Evolutionary conservation across 2,329 filamentous ascomycete species (phyloP).

Genomic region (Penicillium corylophilum): DNA sequence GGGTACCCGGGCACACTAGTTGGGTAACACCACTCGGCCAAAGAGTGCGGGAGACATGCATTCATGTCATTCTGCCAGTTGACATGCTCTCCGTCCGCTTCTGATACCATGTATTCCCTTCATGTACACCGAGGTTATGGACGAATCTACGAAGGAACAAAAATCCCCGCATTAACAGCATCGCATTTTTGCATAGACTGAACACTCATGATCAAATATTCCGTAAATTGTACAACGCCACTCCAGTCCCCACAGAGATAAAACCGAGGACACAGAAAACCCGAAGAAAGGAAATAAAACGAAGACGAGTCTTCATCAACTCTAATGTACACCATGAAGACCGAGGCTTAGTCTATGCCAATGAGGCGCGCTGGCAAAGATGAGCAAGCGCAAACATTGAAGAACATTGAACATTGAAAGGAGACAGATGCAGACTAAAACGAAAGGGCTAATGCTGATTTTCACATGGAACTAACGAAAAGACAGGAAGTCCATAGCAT

Average conservation of each 20-base stretch:
- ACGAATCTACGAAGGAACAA: not conserved
- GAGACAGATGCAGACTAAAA: constrained; percentile 19
- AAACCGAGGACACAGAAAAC: constrained; percentile 1
- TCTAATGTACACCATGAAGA: constrained; percentile 33
- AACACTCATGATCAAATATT: constrained; percentile 2
- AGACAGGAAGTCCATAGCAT: constrained; percentile 5
- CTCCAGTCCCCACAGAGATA: not conserved
- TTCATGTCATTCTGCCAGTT: no score
- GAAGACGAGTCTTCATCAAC: constrained; percentile 11
- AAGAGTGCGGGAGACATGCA: no score
- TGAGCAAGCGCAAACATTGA: constrained; percentile 20
- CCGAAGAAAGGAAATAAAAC: not conserved
- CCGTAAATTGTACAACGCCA: constrained; percentile 12
- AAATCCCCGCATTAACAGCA: not conserved
- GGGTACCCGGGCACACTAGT: no score
- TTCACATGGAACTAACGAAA: not conserved
- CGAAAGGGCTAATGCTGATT: constrained; percentile 17
- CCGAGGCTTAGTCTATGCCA: constrained; percentile 12
- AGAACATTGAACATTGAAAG: no score
- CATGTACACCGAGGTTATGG: no score
- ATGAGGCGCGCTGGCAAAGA: constrained; percentile 14
- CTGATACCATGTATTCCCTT: not conserved
- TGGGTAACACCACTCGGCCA: no score
- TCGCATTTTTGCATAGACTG: constrained; percentile 4
- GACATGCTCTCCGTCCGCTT: no score